These are phyloP conservation scores for Helianthus annuus DNA, from an alignment of 129 eudicot genomes.

Conservation along the genomic window HanXRQr2.0-SUNRISE NC_035442.2:165074537-165075036, in stretches of 20 bases:
- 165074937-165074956: background rate
- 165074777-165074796: constrained; percentile 2
- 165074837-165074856: background rate
- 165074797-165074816: constrained; percentile 8
- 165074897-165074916: constrained; percentile 64
- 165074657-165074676: constrained; percentile 94
- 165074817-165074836: constrained; percentile 16
- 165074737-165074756: constrained; percentile 78
- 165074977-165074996: background rate
- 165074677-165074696: constrained; percentile 95
- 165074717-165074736: constrained; percentile 94
- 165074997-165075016: constrained; percentile 10
- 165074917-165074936: background rate
- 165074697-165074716: constrained; percentile 99
- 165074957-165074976: too few species aligned
- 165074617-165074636: constrained; percentile 36
- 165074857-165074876: constrained; percentile 85
- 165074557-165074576: constrained; percentile 73
- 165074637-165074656: constrained; percentile 78
- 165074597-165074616: constrained; percentile 44
- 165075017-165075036: constrained; percentile 9
- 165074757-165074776: background rate
- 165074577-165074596: constrained; percentile 58
- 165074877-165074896: constrained; percentile 74
- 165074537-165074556: constrained; percentile 82